Conservation (phyloP, 202 grass and related monocot genomes). For the Tripidium arundinaceum region DNA sequence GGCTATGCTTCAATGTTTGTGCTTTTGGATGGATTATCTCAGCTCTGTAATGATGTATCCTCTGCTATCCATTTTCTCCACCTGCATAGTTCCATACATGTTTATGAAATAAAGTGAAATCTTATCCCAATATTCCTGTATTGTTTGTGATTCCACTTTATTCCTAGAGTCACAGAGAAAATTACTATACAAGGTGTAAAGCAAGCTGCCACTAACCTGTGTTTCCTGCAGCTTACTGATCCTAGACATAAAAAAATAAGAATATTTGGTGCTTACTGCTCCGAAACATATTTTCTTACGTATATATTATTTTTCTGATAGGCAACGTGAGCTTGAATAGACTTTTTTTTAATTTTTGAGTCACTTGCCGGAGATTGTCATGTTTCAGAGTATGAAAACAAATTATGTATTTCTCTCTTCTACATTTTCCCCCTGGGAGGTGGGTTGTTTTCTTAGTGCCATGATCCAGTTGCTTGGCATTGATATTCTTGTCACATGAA, state of each 20-base stretch:
- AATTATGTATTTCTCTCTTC: neutral
- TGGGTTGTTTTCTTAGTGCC: neutral
- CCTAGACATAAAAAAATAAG: no score
- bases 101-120: neutral
- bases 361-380: neutral
- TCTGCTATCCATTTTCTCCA: neutral
- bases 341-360: neutral
- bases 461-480: neutral
- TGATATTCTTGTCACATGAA: neutral
- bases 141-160: neutral
- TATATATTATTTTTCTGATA: neutral
- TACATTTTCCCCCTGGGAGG: neutral
- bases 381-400: no score
- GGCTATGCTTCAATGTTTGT: slow-evolving; percentile 14
- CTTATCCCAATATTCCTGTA: neutral
- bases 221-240: neutral
- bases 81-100: neutral
- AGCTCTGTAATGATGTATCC: neutral
- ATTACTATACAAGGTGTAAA: neutral
- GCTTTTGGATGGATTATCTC: slow-evolving; percentile 16
- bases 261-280: neutral
- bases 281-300: neutral
- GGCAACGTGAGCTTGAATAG: neutral
- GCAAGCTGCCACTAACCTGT: neutral
- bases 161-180: neutral